Evolutionary conservation across 1,284 basidiomycete species (phyloP), one percentile per base, ranked within the genome.

Genomic region (Pseudozyma tsukubaensis): DNA sequence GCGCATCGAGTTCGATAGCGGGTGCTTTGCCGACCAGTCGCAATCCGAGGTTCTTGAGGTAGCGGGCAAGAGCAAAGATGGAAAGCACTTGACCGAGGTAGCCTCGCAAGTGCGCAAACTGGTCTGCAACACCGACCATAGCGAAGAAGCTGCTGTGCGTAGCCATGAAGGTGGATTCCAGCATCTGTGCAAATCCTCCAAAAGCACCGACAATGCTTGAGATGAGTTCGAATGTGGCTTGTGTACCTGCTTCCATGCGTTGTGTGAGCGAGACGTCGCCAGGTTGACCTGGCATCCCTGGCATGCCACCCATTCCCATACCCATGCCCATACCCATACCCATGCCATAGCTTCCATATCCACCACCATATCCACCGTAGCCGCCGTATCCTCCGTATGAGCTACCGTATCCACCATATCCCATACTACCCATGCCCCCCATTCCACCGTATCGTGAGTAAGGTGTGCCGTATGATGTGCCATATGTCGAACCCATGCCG

Each of bases 111-210:
- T 92, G 91, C 9, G 91, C 91, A 81, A 99, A 92, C 85, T 99
- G 97, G 83, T 99, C 96, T 42, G 95, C 89, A 32, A 99, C 95
- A 68, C 94, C 94, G 59, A 98, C 94, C 92, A 99, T 97, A 66
- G 96, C 96, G 85, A 98, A 99, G 87, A 99, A 99, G 45, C 91
- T 92, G 4, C 93, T 94, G 86, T 99, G 97, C 0, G 97, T 99
- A 4, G 97, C 97, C 92, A 98, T 94, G 86, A 97, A 99, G 4
- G 97, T 99, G 44, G 90, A 92, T 85, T 99, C 96, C 78, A 99
- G 90, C 90, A 99, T 96, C 85, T 99, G 97, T 0, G 97, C 92
- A 67, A 99, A 92, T 13, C 95, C 95, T 0, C 92, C 90, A 85
- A 99, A 97, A 1, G 96, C 97, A 73, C 94, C 93, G 45, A 99